A percentile compares a stretch with the other conserved stretches of the same genome.
These are phyloP conservation scores for Gyrodon lividus DNA, from an alignment of 768 basidiomycete genomes.

Conservation along the genomic window DNA sequence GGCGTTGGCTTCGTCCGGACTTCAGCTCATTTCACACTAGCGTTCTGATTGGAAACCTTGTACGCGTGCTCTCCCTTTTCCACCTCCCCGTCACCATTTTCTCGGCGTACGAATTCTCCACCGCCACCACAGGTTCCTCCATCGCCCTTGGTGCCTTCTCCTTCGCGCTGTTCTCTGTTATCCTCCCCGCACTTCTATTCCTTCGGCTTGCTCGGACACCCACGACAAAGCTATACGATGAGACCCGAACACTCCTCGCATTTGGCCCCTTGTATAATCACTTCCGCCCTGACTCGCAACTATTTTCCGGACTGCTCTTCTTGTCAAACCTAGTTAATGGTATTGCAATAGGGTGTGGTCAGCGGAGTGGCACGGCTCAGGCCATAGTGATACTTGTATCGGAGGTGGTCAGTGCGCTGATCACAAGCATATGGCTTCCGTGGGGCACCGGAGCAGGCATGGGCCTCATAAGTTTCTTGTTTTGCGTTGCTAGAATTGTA, in stretches of 20 bases:
- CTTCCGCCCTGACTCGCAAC: constrained; percentile 86
- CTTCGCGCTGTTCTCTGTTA: constrained; percentile 76
- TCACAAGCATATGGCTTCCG: constrained; percentile 92
- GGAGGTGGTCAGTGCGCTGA: constrained; percentile 82
- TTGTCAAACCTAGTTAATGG: constrained; percentile 81
- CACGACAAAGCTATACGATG: constrained; percentile 91
- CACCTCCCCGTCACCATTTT: constrained; percentile 94
- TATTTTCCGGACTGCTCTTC: constrained; percentile 82
- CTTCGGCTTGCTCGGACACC: constrained; percentile 77
- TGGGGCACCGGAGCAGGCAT: constrained; percentile 97
- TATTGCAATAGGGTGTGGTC: constrained; percentile 84
- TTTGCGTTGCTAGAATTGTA: constrained; percentile 88
- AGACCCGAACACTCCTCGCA: constrained; percentile 86
- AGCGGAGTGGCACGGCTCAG: constrained; percentile 87
- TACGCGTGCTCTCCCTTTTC: constrained; percentile 87
- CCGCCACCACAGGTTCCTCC: constrained; percentile 50
- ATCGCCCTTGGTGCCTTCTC: constrained; percentile 80
- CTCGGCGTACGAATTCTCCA: constrained; percentile 65
- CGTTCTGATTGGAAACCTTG: constrained; percentile 85
- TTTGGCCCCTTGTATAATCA: constrained; percentile 94
- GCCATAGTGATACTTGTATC: constrained; percentile 86
- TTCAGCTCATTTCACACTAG: constrained; percentile 79
- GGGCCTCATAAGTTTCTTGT: constrained; percentile 93
- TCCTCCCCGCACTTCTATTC: constrained; percentile 72
- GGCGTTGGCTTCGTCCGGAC: constrained; percentile 45